Base-by-base conservation (phyloP, 192 early-diverging fungal genomes). In the Gorgonomyces haynaldii region DNA sequence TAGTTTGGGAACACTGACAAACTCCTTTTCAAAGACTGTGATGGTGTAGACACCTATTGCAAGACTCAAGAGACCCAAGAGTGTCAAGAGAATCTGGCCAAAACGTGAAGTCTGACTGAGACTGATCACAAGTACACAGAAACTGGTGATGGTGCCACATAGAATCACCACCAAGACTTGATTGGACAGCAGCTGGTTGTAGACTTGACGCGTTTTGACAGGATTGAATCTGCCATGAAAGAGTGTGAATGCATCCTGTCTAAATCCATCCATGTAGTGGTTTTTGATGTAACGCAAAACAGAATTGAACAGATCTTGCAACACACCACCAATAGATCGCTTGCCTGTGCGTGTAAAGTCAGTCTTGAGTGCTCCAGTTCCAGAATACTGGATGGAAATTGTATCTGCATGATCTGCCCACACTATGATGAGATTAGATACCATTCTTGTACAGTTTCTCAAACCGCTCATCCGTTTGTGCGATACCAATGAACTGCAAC, bases 321-420 rank as follows among this genome's bases (percentile, higher is more conserved):
- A 44, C 13, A 81, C 81, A 9, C 96, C 96, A 36, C 57, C 40
- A 45, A 79, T 81, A 20, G 84, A 87, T 41, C 96, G 81, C 62
- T 85, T 80, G 21, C 94, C 94, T 1, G 92, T 96, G 50, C 88
- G 77, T 2, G 96, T 99, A 56, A 85, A 99, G 57, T 99, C 96
- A 3, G 92, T 97, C 64, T 99, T 99, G 36, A 96, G 71, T 4
- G 96, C 96, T 21, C 91, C 89, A 1, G 96, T 95, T 32, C 96
- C 96, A 48, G 86, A 85, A 62, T 99, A 99, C 28, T 85, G 83
- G 19, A 67, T 66, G 58, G 84, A 88, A 37, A 99, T 75, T 30
- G 74, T 85, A 64, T 99, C 89, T 23, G 92, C 96, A 61, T 99
- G 89, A 62, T 99, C 90, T 15, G 96, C 94, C 96, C 96, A 99